phyloP scores from a whole-genome alignment of 441 rosid genomes.

The Syzygium malaccense region DNA sequence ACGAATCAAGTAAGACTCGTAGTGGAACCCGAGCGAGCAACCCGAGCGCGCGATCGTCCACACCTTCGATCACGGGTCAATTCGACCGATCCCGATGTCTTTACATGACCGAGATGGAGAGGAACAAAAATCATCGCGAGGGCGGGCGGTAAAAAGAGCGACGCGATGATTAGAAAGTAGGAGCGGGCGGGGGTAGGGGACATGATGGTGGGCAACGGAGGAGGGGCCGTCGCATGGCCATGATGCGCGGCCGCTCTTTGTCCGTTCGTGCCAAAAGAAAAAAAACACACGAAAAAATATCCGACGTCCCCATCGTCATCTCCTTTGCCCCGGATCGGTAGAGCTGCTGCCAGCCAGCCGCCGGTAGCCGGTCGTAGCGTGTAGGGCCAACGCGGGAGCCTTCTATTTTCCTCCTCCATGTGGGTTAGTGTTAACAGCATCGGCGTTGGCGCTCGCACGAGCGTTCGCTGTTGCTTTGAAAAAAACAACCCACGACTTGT shows the following conservation, averaged over 20 bases:
- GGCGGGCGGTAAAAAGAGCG: not conserved
- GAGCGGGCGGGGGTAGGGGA: not conserved
- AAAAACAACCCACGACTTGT: not conserved
- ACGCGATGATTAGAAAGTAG: not conserved
- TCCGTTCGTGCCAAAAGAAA: not conserved
- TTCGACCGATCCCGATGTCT: not conserved
- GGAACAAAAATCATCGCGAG: not conserved
- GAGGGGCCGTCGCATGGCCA: not conserved
- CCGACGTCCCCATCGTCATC: not conserved
- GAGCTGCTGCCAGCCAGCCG: not conserved
- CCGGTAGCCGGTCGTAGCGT: not conserved
- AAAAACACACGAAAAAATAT: not conserved
- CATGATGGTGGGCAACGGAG: not conserved
- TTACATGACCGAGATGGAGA: not conserved
- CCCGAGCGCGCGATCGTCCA: not conserved
- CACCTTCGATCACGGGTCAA: not conserved
- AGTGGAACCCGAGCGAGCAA: not conserved
- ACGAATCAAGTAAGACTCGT: not conserved
- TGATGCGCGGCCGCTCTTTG: not conserved
- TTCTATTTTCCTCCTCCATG: not conserved
- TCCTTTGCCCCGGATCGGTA: not conserved
- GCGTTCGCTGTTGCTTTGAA: not conserved
- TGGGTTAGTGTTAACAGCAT: not conserved
- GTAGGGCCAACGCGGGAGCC: not conserved
- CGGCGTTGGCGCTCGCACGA: not conserved